Percentiles rank a stretch among this genome's conserved stretches.
Conservation (phyloP, 1,284 basidiomycete genomes). For the Ceratorhiza oryzae-sativae region DNA sequence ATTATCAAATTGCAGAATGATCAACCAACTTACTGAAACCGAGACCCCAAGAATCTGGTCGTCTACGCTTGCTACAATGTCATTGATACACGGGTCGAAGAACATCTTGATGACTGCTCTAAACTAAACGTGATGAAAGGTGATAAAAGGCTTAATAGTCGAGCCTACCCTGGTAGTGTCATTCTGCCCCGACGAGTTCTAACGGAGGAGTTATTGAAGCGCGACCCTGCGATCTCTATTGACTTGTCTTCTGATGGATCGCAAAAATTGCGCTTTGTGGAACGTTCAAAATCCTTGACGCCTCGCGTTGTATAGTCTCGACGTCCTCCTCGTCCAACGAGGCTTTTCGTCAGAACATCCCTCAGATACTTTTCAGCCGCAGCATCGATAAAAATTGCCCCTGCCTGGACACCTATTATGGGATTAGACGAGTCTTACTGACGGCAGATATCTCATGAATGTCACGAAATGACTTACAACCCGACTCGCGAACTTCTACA, state of each 20-base stretch:
- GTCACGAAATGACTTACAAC: slow-evolving; percentile 17
- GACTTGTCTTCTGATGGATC: neutral
- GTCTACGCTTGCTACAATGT: slow-evolving; percentile 28
- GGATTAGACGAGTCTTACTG: neutral
- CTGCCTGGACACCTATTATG: slow-evolving; percentile 34
- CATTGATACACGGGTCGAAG: slow-evolving; percentile 24
- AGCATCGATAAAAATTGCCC: slow-evolving; percentile 29
- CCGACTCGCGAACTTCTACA: slow-evolving; percentile 29
- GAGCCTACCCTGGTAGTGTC: slow-evolving; percentile 13
- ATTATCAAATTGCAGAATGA: neutral
- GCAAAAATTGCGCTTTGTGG: slow-evolving; percentile 18
- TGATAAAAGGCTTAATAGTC: neutral
- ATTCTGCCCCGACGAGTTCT: slow-evolving; percentile 13
- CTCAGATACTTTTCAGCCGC: neutral
- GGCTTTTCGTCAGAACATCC: neutral
- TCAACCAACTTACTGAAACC: neutral
- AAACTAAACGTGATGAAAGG: neutral
- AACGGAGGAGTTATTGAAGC: slow-evolving; percentile 5
- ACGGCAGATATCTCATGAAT: neutral
- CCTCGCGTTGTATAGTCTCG: slow-evolving; percentile 13
- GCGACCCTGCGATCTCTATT: neutral
- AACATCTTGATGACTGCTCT: slow-evolving; percentile 15
- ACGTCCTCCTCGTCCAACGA: slow-evolving; percentile 2
- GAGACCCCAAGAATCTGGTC: neutral
- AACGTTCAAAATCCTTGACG: slow-evolving; percentile 32